Base-by-base conservation (phyloP, 192 early-diverging fungal species). In the Funneliformis geosporum region DNA sequence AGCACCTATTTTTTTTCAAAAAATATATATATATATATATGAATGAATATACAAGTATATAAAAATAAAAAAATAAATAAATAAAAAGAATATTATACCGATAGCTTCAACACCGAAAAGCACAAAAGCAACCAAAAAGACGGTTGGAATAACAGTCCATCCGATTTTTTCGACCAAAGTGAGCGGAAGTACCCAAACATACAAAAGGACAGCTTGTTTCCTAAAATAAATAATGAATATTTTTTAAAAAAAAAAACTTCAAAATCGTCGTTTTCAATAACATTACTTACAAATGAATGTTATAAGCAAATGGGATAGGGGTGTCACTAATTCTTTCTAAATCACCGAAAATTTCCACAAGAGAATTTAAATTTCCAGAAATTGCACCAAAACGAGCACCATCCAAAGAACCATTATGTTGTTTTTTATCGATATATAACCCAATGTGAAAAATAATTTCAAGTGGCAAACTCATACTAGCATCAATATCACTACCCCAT, bases 91-190 rank as follows among this genome's bases (percentile, higher is more conserved):
- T 18, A n/a, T 38, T n/a, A 68, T 69, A 75, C 84, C 82, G 80
- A 95, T 95, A 47, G 86, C 87, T 78, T 94, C 91, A 80, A 95
- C 92, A 79, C 95, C 95, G 68, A 94, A 89, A 78, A 95, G 84
- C 2, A 83, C 89, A 81, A 95, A 94, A 2, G 89, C 80, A 39
- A 90, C 87, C 4, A 96, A 75, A 44, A 87, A 80, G 50, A 90
- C 82, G 18, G 91, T 79, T 14, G 92, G 89, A 60, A 94, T 89
- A 42, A 89, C 73, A 16, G 85, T n/a, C 82, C 81, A 85, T 11
- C 81, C 84, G 18, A 93, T 59, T 12, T 77, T 67, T 10, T 75
- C 78, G 0, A 90, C 80, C 5, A 92, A 69, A 61, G 92, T 90
- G 77, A 93, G 93, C 14, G 92, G 92, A 9, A 93, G 65, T 8